Evolutionary conservation across 768 basidiomycete species (phyloP).

Genomic region (Termitomyces sp.): DNA sequence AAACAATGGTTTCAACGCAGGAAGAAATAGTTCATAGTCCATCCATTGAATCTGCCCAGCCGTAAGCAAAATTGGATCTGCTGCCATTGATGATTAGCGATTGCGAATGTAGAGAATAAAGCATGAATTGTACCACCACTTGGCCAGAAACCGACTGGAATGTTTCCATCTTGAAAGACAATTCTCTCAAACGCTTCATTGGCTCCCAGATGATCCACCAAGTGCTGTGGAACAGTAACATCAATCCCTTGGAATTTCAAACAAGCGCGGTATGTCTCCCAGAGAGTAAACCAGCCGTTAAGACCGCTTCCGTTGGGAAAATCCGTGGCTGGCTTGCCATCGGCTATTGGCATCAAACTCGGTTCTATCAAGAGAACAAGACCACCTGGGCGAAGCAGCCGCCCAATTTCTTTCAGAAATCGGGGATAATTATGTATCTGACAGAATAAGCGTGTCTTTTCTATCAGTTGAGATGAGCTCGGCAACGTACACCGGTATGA

Average conservation of each 20-base stretch:
- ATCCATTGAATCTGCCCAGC: neutral
- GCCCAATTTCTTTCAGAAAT: slow-evolving; percentile 48
- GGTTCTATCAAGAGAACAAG: slow-evolving; percentile 63
- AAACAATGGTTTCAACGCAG: neutral
- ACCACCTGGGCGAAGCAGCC: slow-evolving; percentile 66
- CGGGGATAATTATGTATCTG: neutral
- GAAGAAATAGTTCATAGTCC: neutral
- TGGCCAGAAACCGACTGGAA: neutral
- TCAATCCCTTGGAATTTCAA: slow-evolving; percentile 50
- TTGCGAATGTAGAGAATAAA: no score
- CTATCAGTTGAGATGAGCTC: neutral
- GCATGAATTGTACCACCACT: neutral
- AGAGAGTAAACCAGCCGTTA: slow-evolving; percentile 58
- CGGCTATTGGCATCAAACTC: slow-evolving; percentile 45
- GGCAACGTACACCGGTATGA: slow-evolving; percentile 52
- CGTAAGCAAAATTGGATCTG: neutral
- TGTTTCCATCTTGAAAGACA: neutral
- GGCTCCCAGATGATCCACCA: slow-evolving; percentile 31
- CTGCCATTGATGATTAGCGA: neutral
- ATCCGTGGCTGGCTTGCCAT: slow-evolving; percentile 34
- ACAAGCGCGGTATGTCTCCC: slow-evolving; percentile 56
- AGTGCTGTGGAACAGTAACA: slow-evolving; percentile 48
- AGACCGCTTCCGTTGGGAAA: slow-evolving; percentile 24
- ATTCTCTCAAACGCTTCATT: neutral
- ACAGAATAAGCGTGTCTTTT: neutral